A percentile compares a stretch with the other conserved stretches of the same genome.
These are phyloP conservation scores for Aspergillus coremiiformis DNA, from an alignment of 495 filamentous ascomycete species.

Conservation along the genomic window DNA sequence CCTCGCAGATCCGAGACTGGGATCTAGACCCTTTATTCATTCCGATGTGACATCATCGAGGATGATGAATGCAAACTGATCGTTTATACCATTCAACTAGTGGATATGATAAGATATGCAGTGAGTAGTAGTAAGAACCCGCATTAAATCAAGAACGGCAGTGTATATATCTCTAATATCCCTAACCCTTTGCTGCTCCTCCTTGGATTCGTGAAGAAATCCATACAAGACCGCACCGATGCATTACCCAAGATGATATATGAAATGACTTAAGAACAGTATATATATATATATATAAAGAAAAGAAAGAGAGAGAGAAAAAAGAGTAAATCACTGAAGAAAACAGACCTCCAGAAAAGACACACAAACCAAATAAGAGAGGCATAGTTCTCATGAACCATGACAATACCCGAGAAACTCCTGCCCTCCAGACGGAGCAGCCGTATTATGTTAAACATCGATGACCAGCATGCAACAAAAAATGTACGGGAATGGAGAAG, in stretches of 20 bases:
- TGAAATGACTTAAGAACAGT: not conserved
- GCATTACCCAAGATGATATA: not conserved
- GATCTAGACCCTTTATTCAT: not conserved
- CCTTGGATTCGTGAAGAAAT: not conserved
- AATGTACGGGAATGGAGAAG: not conserved
- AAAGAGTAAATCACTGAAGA: not conserved
- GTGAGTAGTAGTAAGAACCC: no score
- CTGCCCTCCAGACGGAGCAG: not conserved
- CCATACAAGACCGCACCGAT: not conserved
- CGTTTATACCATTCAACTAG: no score
- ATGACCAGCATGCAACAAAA: constrained; percentile 12
- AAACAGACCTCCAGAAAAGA: not conserved
- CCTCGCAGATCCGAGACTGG: not conserved
- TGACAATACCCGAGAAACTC: not conserved
- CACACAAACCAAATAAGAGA: not conserved
- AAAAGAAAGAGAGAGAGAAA: not conserved
- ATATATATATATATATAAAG: not conserved
- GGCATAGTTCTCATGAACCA: not conserved
- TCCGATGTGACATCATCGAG: not conserved
- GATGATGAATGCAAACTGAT: no score
- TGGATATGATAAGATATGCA: no score
- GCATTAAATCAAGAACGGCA: no score
- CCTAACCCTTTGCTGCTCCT: not conserved
- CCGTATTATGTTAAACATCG: not conserved
- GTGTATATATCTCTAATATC: no score